Percentiles rank a stretch among this genome's conserved stretches.
phyloP scores from a whole-genome alignment of 192 early-diverging fungal species.

The Glomus cerebriforme region DNA sequence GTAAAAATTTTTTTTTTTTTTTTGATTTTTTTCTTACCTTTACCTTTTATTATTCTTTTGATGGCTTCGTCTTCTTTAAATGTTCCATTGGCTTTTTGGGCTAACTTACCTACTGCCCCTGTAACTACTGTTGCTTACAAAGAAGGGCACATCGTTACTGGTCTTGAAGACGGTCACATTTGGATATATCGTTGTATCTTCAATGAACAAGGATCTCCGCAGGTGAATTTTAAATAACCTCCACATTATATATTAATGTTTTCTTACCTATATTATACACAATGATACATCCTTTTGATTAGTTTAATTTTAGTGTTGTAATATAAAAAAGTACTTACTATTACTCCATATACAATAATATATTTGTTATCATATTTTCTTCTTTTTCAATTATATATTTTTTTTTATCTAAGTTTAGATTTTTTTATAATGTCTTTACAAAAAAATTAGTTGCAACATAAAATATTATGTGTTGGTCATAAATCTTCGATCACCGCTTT shows the following conservation, averaged over 20 bases:
- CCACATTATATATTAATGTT: neutral
- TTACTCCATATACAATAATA: no score
- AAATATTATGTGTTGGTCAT: slow-evolving; percentile 53
- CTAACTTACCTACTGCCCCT: slow-evolving; percentile 37
- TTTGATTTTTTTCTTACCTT: neutral
- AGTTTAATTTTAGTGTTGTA: no score
- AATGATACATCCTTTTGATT: neutral
- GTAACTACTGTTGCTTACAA: slow-evolving; percentile 43
- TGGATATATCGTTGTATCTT: slow-evolving; percentile 47
- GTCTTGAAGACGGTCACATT: slow-evolving; percentile 56
- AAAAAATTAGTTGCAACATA: slow-evolving; percentile 42
- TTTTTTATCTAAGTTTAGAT: neutral
- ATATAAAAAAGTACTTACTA: no score
- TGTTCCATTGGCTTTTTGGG: slow-evolving; percentile 55
- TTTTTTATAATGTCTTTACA: neutral
- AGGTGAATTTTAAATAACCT: neutral
- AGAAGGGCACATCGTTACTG: slow-evolving; percentile 47
- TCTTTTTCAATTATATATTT: neutral
- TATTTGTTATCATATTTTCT: no score
- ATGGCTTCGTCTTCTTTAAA: slow-evolving; percentile 55
- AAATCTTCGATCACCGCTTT: slow-evolving; percentile 50
- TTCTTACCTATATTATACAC: no score
- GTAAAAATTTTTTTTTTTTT: no score
- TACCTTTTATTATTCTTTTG: neutral
- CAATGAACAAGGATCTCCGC: neutral